Conservation (phyloP, 345 rosid genomes). For the Garcia nutans region DNA sequence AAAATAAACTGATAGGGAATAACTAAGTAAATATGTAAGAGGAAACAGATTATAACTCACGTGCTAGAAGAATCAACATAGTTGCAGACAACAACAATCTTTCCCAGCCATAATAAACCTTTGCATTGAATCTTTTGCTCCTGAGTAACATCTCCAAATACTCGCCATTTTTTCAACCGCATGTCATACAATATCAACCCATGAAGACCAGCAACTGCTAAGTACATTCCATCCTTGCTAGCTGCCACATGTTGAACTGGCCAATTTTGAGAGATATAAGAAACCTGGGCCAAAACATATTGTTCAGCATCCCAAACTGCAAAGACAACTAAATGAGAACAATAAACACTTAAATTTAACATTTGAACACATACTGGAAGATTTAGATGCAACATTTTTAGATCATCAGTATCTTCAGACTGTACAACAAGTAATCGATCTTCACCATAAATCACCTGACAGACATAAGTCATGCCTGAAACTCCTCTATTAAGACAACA, state of each 20-base stretch:
- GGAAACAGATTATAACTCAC: slow-evolving; percentile 47
- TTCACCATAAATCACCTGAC: slow-evolving; percentile 94
- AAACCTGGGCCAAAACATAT: slow-evolving; percentile 56
- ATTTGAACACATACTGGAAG: slow-evolving; percentile 72
- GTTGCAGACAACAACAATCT: slow-evolving; percentile 94
- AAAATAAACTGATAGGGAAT: slow-evolving; percentile 15
- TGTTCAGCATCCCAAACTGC: slow-evolving; percentile 28
- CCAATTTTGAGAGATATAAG: slow-evolving; percentile 92
- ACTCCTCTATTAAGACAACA: slow-evolving; percentile 95
- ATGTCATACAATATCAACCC: slow-evolving; percentile 90
- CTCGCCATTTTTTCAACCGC: slow-evolving; percentile 81
- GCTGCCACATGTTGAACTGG: slow-evolving; percentile 99
- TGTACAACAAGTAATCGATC: slow-evolving; percentile 95
- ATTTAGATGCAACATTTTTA: slow-evolving; percentile 80
- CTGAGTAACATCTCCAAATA: slow-evolving; percentile 93
- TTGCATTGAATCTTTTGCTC: slow-evolving; percentile 93
- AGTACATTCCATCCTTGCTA: slow-evolving; percentile 91
- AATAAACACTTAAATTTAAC: slow-evolving; percentile 12
- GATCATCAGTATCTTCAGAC: slow-evolving; percentile 91
- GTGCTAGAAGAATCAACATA: slow-evolving; percentile 63
- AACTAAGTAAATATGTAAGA: slow-evolving; percentile 6
- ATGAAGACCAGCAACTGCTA: slow-evolving; percentile 94
- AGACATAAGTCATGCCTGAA: slow-evolving; percentile 85
- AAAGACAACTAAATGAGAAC: slow-evolving; percentile 18
- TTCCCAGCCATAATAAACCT: slow-evolving; percentile 94